Base-by-base conservation (phyloP, 768 basidiomycete species). In the Hydnum rufescens region DNA sequence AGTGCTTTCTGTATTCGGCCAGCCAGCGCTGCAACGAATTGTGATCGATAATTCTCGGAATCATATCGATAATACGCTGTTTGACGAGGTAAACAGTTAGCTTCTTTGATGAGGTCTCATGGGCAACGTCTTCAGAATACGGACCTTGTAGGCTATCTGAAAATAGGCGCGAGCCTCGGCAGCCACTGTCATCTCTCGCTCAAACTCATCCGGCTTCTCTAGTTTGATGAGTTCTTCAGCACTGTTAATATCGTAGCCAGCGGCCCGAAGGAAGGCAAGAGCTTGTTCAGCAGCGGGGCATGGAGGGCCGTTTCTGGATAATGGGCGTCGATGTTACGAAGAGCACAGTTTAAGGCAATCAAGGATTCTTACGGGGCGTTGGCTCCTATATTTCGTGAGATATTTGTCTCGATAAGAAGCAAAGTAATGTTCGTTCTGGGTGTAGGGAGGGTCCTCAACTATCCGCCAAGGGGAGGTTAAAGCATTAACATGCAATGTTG, bases 131-230 rank as follows among this genome's bases (percentile, higher is more conserved):
- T n/a, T n/a, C n/a, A n/a, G 43, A 23, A 31, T 8, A 52, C 63
- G n/a, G 53, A 74, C 76, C 67, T 74, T 72, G 63, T 67, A 71
- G 4, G 75, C 69, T 0, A 77, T 67, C 34, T 74, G 68, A 58
- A 72, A 77, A 55, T 75, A 79, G 3, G 74, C 76, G 0, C 70
- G 67, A 0, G 76, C 72, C 18, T 71, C 70, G 0, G 75, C 72
- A 71, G 75, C 74, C 3, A 77, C 67, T 1, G 58, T 54, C 13
- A 77, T 52, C 49, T 74, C 77, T 16, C 71, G 67, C 34, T 66
- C 63, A 54, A 63, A 72, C 47, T 64, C 59, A 55, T 70, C 66
- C 4, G 60, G 53, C 4, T 61, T 58, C 2, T 55, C n/a, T n/a
- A n/a, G n/a, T n/a, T n/a, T n/a, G n/a, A n/a, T n/a, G n/a, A n/a